Base-by-base conservation (phyloP, 495 filamentous ascomycete genomes). In the Penicillium chermesinum region DNA sequence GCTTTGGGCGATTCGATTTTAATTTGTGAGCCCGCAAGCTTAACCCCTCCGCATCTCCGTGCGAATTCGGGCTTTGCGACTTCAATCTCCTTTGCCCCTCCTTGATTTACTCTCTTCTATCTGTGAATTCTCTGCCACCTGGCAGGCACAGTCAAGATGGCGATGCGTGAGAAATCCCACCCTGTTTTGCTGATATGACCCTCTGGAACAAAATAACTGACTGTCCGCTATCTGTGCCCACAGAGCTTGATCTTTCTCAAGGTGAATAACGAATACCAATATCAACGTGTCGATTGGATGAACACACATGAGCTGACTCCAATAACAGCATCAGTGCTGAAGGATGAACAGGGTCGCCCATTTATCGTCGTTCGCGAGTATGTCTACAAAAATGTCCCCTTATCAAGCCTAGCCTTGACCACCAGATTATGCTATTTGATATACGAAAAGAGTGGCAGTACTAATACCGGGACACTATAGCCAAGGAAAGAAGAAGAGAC, bases 281-380 rank as follows among this genome's bases (percentile, higher is more conserved):
- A 14, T 21, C 9, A 3, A 10, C 18, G 3, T 12, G 3, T 16
- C n/a, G 16, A 46, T 40, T 10, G 7, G 21, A 7, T 21, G 20
- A 38, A 6, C 33, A 27, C 22, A 13, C 2, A 16, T 16, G n/a
- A 5, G 17, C 74, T 39, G 74, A 57, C 34, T 50, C 50, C 49
- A 54, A 41, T 34, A 58, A 61, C 63, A 86, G 85, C 85, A 53
- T 77, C 80, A 68, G 75, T 89, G 69, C 74, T 87, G 74, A 84
- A 85, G 75, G 93, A 99, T 81, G 93, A 99, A 71, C 84, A 90
- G 64, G 93, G 93, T 49, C 82, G 93, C 60, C 93, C 94, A 36
- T 97, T 99, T 66, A 97, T 99, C 61, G 84, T 99, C 49, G 93
- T 99, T 53, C 82, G 93, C 84, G 93, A 99, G 91, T 95, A 80